Base-by-base conservation (phyloP, 2,329 filamentous ascomycete genomes). In the Hypoxylon sp. region DNA sequence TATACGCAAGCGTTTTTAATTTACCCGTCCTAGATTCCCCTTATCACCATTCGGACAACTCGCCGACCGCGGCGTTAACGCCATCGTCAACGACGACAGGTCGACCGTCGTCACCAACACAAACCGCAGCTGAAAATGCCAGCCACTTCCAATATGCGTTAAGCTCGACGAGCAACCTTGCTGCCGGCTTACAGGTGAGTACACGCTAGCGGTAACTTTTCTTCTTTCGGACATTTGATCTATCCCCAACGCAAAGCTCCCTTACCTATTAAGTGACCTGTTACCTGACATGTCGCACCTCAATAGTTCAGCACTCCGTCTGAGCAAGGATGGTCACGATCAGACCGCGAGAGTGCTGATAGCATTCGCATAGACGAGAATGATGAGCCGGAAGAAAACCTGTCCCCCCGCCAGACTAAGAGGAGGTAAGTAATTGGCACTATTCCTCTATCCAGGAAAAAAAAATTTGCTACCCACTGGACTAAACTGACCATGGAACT, bases 121-220 rank as follows among this genome's bases (percentile, higher is more conserved):
- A 43, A 25, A 34, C 51, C 12, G 8, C 55, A 8, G 7, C 55
- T 29, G 51, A 66, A 5, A 25, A 9, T 39, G 37, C 51, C n/a
- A 45, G 54, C 14, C 39, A 66, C 19, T 64, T 54, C 29, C 63
- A 61, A 30, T 67, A 69, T 59, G 63, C 52, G 30, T 47, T 67
- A 34, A 64, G 65, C 37, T 64, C 65, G n/a, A 32, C 52, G 2
- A 47, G 30, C 12, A 61, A 43, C 19, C 46, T 51, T 12, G 32
- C 61, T 21, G 34, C 57, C 3, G 41, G 55, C n/a, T 9, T 63
- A 14, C 46, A 63, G 30, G 54, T 60, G 7, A 34, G 47, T 52
- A 25, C 32, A 27, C 48, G 25, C 52, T 45, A 48, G 30, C 50
- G 43, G 30, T 41, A 29, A 47, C 16, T 30, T 43, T 21, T 52